phyloP scores from a whole-genome alignment of 2,329 filamentous ascomycete species.

The Phaeosphaeriaceae sp. region DNA sequence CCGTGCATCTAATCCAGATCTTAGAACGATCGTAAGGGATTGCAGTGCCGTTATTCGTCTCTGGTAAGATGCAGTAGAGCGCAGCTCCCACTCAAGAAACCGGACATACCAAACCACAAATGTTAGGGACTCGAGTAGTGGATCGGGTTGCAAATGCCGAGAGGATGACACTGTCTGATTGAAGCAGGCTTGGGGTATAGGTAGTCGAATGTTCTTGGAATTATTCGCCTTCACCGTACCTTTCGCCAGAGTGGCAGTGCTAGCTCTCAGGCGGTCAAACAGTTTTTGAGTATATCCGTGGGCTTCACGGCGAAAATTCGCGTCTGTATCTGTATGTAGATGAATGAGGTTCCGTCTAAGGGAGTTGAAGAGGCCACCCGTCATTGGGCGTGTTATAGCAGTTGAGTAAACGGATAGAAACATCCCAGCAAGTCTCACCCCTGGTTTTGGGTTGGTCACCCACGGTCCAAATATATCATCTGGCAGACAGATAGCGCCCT shows the following conservation, averaged over 20 bases:
- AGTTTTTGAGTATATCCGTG: constrained; percentile 77
- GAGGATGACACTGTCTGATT: not conserved
- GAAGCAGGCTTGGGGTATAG: constrained; percentile 23
- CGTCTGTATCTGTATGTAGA: constrained; percentile 83
- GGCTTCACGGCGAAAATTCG: constrained; percentile 83
- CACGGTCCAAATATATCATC: constrained; percentile 51
- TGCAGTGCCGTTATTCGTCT: constrained; percentile 83
- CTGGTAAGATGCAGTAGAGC: constrained; percentile 85
- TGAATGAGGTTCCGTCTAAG: constrained; percentile 70
- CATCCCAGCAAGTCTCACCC: constrained; percentile 77
- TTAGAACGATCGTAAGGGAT: constrained; percentile 70
- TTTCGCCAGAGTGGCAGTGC: constrained; percentile 41
- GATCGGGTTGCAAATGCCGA: constrained; percentile 10
- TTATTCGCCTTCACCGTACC: constrained; percentile 6
- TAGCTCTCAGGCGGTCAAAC: constrained; percentile 68
- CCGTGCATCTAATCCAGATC: constrained; percentile 67
- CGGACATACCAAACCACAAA: constrained; percentile 78
- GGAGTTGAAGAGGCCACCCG: constrained; percentile 64
- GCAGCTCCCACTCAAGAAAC: constrained; percentile 76
- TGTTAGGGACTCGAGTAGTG: constrained; percentile 59
- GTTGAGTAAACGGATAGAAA: constrained; percentile 80
- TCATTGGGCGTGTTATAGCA: constrained; percentile 76
- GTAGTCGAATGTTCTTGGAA: constrained; percentile 11
- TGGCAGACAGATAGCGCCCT: constrained; percentile 59
- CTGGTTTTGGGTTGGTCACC: constrained; percentile 44